These are phyloP conservation scores for Dissophora globulifera DNA, from an alignment of 192 early-diverging fungal genomes.

Conservation along the genomic window DNA sequence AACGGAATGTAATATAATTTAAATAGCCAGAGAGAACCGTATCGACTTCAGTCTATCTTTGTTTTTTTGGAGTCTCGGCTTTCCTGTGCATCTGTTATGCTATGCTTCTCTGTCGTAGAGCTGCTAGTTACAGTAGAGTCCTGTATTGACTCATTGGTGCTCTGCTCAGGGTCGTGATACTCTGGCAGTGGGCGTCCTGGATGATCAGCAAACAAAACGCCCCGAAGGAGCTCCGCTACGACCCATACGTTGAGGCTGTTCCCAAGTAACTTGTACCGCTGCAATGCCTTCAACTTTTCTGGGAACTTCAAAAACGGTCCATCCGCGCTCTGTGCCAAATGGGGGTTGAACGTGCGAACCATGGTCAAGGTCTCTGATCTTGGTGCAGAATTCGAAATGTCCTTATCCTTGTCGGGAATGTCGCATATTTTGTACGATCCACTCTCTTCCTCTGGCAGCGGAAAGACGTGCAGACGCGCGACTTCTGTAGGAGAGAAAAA, in stretches of 20 bases:
- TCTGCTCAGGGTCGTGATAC: neutral
- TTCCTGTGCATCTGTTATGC: no score
- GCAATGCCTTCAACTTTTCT: conserved; percentile 62
- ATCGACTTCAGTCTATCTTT: no score
- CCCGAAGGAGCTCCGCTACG: conserved; percentile 79
- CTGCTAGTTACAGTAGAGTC: no score
- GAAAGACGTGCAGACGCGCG: conserved; percentile 84
- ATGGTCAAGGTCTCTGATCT: conserved; percentile 9
- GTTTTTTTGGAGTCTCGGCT: no score
- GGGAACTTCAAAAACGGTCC: conserved; percentile 75
- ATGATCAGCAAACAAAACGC: conserved; percentile 65
- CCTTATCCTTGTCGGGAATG: neutral
- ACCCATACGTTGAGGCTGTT: conserved; percentile 90
- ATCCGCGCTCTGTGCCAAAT: conserved; percentile 18
- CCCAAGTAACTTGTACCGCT: conserved; percentile 84
- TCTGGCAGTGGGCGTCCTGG: conserved; percentile 20
- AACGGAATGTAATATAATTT: no score
- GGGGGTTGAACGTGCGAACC: conserved; percentile 16
- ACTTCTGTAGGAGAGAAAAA: conserved; percentile 87
- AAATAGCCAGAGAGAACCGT: no score
- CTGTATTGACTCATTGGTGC: no score
- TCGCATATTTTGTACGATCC: neutral
- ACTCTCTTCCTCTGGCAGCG: conserved; percentile 47
- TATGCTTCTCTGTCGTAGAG: no score
- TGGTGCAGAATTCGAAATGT: neutral